Base-by-base conservation (phyloP, 768 basidiomycete species). In the Albatrellus ellisii region DNA sequence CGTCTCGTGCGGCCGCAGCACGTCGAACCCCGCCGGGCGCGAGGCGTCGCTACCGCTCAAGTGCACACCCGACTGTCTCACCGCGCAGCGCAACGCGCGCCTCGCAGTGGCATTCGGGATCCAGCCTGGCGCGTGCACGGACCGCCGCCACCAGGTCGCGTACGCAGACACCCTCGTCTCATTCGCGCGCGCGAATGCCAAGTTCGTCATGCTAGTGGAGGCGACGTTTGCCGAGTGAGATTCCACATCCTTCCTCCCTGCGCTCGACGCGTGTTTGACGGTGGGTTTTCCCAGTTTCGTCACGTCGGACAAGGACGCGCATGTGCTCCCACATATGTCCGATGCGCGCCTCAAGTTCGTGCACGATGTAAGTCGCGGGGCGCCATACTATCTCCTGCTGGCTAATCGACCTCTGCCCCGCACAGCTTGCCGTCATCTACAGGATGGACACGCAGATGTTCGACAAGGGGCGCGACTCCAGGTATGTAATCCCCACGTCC, bases 61-160 rank as follows among this genome's bases (percentile, higher is more conserved):
- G 49, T 99, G 95, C 54, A 75, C 76, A 12, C 79, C 73, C 34
- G 88, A 94, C 33, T 99, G 95, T 51, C 67, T 65, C 27, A 66
- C 89, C 38, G 84, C 80, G 33, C 85, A 92, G 56, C 73, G 95
- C 9, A 97, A 95, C 51, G 86, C 80, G 0, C 65, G 76, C 26
- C 61, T 99, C 6, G 95, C 95, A 0, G 89, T 91, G 28, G 95
- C 95, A 1, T 61, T 99, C 4, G 91, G 92, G 0, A 94, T 98
- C 53, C 79, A 63, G 28, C 59, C 70, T 12, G 69, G 76, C 33
- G 60, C 56, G 6, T 62, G 66, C 14, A 70, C 65, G 36, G 45
- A 39, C 21, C 59, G 60, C 46, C 50, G 49, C 15, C n/a, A n/a
- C n/a, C 60, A 61, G 38, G 70, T 69, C 37, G 64, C 61, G 4